Conservation (phyloP, 441 rosid genomes). For the Pelargonium fulgidum region DNA sequence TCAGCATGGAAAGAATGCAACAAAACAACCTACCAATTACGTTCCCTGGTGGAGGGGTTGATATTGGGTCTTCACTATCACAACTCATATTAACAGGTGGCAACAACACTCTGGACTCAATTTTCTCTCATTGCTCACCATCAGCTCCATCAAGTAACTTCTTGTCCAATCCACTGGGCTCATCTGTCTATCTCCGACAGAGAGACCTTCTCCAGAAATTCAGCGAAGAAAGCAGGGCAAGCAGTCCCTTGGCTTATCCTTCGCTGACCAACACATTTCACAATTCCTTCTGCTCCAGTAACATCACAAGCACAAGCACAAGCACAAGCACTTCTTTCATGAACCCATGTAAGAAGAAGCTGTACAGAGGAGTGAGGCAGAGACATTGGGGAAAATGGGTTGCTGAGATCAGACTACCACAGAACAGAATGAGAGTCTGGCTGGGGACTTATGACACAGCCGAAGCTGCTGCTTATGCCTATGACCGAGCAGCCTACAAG, state of each 20-base stretch:
- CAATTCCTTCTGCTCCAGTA: constrained; percentile 13
- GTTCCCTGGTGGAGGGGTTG: constrained; percentile 17
- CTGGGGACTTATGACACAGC: constrained; percentile 65
- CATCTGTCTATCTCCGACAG: constrained; percentile 76
- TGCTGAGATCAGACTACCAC: constrained; percentile 70
- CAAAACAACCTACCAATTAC: constrained; percentile 25
- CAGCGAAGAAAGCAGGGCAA: constrained; percentile 34
- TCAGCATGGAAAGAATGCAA: constrained; percentile 35
- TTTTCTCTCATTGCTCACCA: constrained; percentile 55
- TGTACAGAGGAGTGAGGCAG: constrained; percentile 85
- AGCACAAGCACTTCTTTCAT: constrained; percentile 1
- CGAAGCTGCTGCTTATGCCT: constrained; percentile 72
- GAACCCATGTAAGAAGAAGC: constrained; percentile 51
- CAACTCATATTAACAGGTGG: constrained; percentile 69
- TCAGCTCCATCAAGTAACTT: constrained; percentile 2
- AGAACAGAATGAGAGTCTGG: constrained; percentile 71
- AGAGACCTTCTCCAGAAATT: constrained; percentile 65
- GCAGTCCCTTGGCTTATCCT: constrained; percentile 12
- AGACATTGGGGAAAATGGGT: constrained; percentile 88
- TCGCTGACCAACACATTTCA: constrained; percentile 22
- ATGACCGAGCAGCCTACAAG: constrained; percentile 90
- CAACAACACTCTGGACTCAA: constrained; percentile 62
- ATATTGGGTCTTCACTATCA: constrained; percentile 52
- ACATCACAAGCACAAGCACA: constrained; percentile 13
- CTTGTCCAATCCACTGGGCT: constrained; percentile 39